Evolutionary conservation across 345 rosid genomes (phyloP).

Genomic region (Syzygium jambos): DNA sequence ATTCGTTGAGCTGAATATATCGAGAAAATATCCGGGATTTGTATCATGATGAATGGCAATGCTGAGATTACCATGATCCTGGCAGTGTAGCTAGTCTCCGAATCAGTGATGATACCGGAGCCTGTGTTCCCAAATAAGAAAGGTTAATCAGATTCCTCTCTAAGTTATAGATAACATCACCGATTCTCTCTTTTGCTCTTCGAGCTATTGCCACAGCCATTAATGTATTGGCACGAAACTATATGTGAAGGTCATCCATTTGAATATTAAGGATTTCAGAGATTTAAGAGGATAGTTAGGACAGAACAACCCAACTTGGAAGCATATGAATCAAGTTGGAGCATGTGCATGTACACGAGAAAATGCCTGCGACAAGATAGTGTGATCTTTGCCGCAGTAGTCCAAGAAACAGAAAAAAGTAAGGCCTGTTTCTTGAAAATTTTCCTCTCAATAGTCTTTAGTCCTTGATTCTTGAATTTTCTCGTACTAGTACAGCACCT

Average conservation of each 20-base stretch:
- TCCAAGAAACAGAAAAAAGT: background rate
- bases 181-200: background rate
- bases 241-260: background rate
- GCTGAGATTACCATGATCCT: slow-evolving; percentile 31
- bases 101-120: slow-evolving; percentile 26
- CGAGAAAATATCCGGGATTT: slow-evolving; percentile 11
- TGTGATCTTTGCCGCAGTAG: background rate
- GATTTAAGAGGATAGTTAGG: background rate
- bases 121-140: slow-evolving; percentile 6
- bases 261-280: background rate
- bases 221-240: background rate
- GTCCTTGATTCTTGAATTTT: background rate
- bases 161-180: background rate
- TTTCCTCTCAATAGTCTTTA: background rate
- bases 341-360: background rate
- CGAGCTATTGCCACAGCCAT: background rate
- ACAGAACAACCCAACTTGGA: background rate
- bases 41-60: slow-evolving; percentile 27
- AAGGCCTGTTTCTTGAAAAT: background rate
- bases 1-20: slow-evolving; percentile 3
- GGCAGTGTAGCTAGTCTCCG: slow-evolving; percentile 31
- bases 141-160: background rate
- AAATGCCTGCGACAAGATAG: background rate
- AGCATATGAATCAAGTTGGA: background rate
- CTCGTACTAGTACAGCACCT: background rate